Base-by-base conservation (phyloP, 257 asterid genomes). In the Fraxinus quadrangulata region DNA sequence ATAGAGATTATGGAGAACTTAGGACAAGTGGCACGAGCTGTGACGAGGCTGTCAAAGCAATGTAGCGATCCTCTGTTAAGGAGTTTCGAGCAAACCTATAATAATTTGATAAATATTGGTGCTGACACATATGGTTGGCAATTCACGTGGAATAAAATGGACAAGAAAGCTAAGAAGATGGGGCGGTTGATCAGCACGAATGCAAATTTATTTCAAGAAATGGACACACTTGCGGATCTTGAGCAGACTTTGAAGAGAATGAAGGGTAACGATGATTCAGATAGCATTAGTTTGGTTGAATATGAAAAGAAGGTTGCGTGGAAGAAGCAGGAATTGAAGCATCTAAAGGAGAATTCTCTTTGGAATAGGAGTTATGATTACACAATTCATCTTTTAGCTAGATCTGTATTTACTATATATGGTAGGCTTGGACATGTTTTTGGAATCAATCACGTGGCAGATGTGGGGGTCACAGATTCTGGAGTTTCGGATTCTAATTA, bases 291-390 rank as follows among this genome's bases (percentile, higher is more conserved):
- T 21, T 81, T 91, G 85, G 97, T 89, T 67, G 97, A 91, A 31
- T 92, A 91, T n/a, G 97, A 94, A 78, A 94, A 91, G 84, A 94
- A 84, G 85, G 79, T 94, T 42, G 87, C 90, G 0, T 90, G 93
- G 92, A 92, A 94, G 86, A 79, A 75, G 79, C 96, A 89, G 69
- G 98, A 86, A 80, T 92, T 94, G 85, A 91, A 87, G 87, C 94
- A 88, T 82, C 83, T 90, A 12, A 91, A 86, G 85, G 90, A 86
- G 56, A 79, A 72, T 63, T 90, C 98, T 67, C 92, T 94, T 45
- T 94, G 98, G 98, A 85, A 82, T 81, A 80, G 88, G 61, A 91
- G 92, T 16, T 94, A 88, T 72, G 96, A 94, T 86, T 92, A 94
- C 47, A 83, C 91, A 0, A 78, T 90, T 77, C 90, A 86, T 68